Evolutionary conservation across 371 early-diverging fungal species (phyloP).

Genomic region (Circinella umbellata): DNA sequence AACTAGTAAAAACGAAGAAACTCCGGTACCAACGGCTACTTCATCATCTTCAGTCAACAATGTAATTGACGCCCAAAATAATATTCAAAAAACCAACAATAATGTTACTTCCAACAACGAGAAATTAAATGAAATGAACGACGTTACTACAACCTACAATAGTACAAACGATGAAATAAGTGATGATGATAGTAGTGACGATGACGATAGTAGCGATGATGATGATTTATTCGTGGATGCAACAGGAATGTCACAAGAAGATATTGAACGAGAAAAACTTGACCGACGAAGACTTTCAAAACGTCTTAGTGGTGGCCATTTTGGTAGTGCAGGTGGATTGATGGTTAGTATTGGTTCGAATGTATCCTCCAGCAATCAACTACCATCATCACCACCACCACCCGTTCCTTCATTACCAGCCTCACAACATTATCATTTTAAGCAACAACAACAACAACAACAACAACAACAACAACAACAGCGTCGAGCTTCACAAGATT

Average conservation of each 20-base stretch:
- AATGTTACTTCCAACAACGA: too few relatives aligned
- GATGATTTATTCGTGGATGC: constrained; percentile 49
- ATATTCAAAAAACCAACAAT: too few relatives aligned
- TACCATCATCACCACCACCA: constrained; percentile 5
- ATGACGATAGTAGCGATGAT: constrained; percentile 27
- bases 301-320: constrained; percentile 51
- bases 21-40: too few relatives aligned
- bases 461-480: background rate
- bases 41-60: too few relatives aligned
- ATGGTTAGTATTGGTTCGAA: constrained; percentile 37
- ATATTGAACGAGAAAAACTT: constrained; percentile 38
- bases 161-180: constrained; percentile 6
- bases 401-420: constrained; percentile 15
- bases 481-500: background rate
- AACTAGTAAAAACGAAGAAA: too few relatives aligned
- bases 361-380: background rate
- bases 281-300: constrained; percentile 39
- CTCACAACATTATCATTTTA: background rate
- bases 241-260: constrained; percentile 36
- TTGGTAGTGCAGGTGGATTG: constrained; percentile 53
- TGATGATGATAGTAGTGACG: constrained; percentile 22
- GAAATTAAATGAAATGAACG: background rate
- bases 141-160: background rate
- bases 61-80: too few relatives aligned
- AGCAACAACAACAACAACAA: background rate